Conservation (phyloP, 208 protist species). For the Borovskyia barvae region DNA sequence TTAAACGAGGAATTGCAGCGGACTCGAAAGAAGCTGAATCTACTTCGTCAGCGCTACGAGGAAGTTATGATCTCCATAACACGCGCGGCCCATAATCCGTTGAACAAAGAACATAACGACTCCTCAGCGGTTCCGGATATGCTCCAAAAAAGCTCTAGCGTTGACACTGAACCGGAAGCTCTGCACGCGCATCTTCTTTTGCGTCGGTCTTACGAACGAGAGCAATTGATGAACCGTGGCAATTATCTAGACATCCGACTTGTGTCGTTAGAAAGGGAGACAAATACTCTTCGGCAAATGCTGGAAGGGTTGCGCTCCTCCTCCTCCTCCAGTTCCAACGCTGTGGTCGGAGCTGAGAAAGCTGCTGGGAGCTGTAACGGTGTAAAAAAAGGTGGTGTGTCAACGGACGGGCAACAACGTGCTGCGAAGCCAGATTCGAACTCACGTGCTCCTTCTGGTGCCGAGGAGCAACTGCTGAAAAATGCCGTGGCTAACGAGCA, state of each 20-base stretch:
- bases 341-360: too few species aligned
- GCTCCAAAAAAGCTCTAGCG: slow-evolving; percentile 3
- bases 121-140: not conserved
- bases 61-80: slow-evolving; percentile 43
- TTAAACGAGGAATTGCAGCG: slow-evolving; percentile 45
- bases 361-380: too few species aligned
- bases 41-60: slow-evolving; percentile 50
- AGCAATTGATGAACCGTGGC: slow-evolving; percentile 70
- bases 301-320: slow-evolving; percentile 35
- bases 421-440: not conserved
- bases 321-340: too few species aligned
- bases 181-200: slow-evolving; percentile 73
- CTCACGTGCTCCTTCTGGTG: not conserved
- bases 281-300: slow-evolving; percentile 49
- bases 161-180: slow-evolving; percentile 35
- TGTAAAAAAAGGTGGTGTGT: not conserved
- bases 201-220: slow-evolving; percentile 54
- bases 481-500: slow-evolving; percentile 10
- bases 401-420: not conserved
- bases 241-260: slow-evolving; percentile 78
- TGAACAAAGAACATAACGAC: slow-evolving; percentile 26
- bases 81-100: slow-evolving; percentile 27
- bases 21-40: slow-evolving; percentile 21
- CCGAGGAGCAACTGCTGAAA: slow-evolving; percentile 15
- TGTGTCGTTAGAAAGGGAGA: slow-evolving; percentile 61